A percentile compares a stretch with the other conserved stretches of the same genome.
These are phyloP conservation scores for Gymnopilus dilepis DNA, from an alignment of 768 basidiomycete species.

Conservation along the genomic window DNA sequence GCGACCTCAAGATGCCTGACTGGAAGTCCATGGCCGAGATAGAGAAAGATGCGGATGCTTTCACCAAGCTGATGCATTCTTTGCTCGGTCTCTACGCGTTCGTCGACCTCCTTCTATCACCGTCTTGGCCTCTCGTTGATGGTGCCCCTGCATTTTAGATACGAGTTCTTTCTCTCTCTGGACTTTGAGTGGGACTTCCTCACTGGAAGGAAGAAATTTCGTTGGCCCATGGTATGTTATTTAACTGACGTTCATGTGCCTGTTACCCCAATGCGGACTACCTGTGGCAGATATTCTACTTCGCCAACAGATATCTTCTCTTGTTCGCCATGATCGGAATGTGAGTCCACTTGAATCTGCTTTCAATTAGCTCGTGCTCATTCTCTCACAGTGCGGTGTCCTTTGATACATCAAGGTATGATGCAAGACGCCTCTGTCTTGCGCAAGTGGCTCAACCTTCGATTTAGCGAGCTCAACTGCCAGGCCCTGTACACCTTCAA, in stretches of 20 bases:
- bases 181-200: conserved; percentile 69
- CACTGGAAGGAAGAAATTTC: conserved; percentile 59
- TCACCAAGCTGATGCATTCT: conserved; percentile 59
- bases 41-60: conserved; percentile 47
- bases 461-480: conserved; percentile 57
- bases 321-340: conserved; percentile 72
- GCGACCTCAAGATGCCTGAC: conserved; percentile 46
- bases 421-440: not conserved
- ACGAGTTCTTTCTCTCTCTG: conserved; percentile 67
- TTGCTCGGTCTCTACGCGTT: conserved; percentile 63
- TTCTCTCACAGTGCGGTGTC: conserved; percentile 47
- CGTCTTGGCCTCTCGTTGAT: not conserved
- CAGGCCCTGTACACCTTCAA: conserved; percentile 70
- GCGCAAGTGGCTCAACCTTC: not conserved
- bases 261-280: not conserved
- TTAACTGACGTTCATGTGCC: not conserved
- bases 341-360: conserved; percentile 44
- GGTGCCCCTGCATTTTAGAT: conserved; percentile 38
- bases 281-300: conserved; percentile 61
- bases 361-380: conserved; percentile 17
- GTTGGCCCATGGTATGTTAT: conserved; percentile 66
- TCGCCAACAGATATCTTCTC: conserved; percentile 66
- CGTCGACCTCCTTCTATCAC: conserved; percentile 24
- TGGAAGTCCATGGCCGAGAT: conserved; percentile 59
- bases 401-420: conserved; percentile 51